Evolutionary conservation across 768 basidiomycete species (phyloP).

Genomic region (Lactifluus volemus): DNA sequence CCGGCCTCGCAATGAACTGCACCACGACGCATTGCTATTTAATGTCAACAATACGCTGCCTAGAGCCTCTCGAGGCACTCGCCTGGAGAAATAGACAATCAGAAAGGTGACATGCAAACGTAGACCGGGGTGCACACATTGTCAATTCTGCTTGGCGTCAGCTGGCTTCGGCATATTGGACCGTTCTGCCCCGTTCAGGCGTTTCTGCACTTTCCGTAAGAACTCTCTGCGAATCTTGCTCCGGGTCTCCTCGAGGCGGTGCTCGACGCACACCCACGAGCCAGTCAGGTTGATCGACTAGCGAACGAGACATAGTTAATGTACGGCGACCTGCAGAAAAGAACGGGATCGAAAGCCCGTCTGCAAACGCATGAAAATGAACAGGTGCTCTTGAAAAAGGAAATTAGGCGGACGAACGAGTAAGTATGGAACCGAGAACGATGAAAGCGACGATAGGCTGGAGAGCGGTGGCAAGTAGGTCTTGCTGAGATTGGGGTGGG

Average conservation of each 20-base stretch:
- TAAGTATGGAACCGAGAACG: constrained; percentile 78
- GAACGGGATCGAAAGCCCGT: constrained; percentile 44
- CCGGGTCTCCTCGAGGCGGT: background rate
- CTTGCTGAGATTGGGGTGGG: constrained; percentile 60
- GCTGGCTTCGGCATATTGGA: background rate
- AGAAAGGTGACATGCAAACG: background rate
- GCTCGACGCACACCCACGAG: constrained; percentile 17
- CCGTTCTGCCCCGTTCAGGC: background rate
- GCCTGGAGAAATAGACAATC: background rate
- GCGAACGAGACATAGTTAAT: constrained; percentile 4
- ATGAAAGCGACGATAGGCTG: constrained; percentile 85
- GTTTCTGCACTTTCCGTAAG: background rate
- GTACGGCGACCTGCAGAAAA: constrained; percentile 30
- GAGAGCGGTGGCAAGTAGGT: constrained; percentile 61
- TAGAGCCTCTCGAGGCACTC: no score
- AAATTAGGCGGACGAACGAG: constrained; percentile 38
- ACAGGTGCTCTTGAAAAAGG: background rate
- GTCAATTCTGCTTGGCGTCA: background rate
- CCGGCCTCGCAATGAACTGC: background rate
- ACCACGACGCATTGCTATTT: no score
- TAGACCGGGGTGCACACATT: background rate
- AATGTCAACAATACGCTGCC: no score
- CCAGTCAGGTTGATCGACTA: constrained; percentile 15
- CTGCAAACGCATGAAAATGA: constrained; percentile 20
- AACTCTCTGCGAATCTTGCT: background rate